These are phyloP conservation scores for Candida sanyaensis DNA, from an alignment of 1,139 yeast genomes.

Conservation along the genomic window DNA sequence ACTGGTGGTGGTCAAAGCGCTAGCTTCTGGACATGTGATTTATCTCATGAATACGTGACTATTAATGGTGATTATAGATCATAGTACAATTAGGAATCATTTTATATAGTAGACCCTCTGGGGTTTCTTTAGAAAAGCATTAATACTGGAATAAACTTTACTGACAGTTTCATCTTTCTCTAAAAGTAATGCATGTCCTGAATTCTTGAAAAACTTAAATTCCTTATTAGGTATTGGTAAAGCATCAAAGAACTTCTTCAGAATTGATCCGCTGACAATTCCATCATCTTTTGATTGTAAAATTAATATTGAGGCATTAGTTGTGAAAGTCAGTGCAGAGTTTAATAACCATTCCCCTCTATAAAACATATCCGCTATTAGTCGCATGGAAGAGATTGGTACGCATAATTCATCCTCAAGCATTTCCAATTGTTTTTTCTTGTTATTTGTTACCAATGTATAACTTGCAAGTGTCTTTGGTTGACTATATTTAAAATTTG, in stretches of 20 bases:
- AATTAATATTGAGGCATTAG: conserved; percentile 16
- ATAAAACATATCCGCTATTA: conserved; percentile 19
- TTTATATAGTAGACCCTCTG: not conserved
- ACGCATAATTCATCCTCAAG: conserved; percentile 19
- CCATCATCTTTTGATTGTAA: conserved; percentile 21
- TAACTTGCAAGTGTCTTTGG: conserved; percentile 13
- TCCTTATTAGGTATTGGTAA: conserved; percentile 17
- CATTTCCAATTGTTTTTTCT: conserved; percentile 20
- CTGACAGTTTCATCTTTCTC: conserved; percentile 21
- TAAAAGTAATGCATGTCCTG: conserved; percentile 23
- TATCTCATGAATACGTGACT: conserved; percentile 90
- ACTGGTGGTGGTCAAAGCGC: conserved; percentile 74
- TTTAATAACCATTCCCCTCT: conserved; percentile 17
- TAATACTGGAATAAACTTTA: conserved; percentile 15
- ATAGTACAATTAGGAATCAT: conserved; percentile 12
- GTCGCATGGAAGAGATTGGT: conserved; percentile 21
- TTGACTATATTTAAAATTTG: conserved; percentile 14
- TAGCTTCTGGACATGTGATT: conserved; percentile 93
- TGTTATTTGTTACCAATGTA: conserved; percentile 19
- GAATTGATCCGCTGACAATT: conserved; percentile 18
- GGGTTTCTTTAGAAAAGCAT: conserved; percentile 10
- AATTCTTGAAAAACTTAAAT: conserved; percentile 16
- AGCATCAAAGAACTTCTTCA: conserved; percentile 18
- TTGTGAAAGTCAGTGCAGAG: conserved; percentile 10
- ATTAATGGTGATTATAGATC: conserved; percentile 91